Conservation (phyloP, 106 monocot genomes). For the Triglochin maritima region DNA sequence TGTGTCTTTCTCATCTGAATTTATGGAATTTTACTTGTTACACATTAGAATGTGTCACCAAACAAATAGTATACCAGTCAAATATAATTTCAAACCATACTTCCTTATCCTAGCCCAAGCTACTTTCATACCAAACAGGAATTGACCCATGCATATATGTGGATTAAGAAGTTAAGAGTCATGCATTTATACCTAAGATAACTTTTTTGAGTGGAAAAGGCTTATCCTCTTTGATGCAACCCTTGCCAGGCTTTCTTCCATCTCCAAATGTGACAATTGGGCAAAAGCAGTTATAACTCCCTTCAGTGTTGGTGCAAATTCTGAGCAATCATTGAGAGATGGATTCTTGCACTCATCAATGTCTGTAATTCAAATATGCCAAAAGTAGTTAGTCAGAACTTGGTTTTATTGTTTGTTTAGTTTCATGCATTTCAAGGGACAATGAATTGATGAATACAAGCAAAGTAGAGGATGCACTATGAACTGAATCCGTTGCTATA, state of each 20-base stretch:
- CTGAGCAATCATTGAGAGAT: conserved; percentile 8
- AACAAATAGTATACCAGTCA: no score
- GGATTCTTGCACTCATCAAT: conserved; percentile 43
- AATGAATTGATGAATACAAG: no score
- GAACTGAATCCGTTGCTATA: no score
- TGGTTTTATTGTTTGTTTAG: no score
- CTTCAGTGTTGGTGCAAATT: conserved; percentile 27
- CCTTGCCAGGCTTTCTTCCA: conserved; percentile 25
- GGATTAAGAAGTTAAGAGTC: not conserved
- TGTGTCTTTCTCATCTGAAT: not conserved
- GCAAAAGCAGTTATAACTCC: conserved; percentile 35
- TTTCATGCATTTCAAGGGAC: no score
- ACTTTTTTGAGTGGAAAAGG: conserved; percentile 5
- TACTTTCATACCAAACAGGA: no score
- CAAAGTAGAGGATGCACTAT: no score
- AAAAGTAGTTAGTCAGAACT: no score
- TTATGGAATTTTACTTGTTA: not conserved
- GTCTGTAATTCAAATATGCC: conserved; percentile 12
- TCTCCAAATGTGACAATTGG: conserved; percentile 25
- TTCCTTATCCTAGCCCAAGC: no score
- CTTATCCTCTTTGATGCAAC: conserved; percentile 22
- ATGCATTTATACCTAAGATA: conserved; percentile 22
- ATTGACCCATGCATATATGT: no score
- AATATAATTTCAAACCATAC: no score
- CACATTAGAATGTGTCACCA: no score